Base-by-base conservation (phyloP, 2,329 filamentous ascomycete genomes). In the Emergomyces orientalis region DNA sequence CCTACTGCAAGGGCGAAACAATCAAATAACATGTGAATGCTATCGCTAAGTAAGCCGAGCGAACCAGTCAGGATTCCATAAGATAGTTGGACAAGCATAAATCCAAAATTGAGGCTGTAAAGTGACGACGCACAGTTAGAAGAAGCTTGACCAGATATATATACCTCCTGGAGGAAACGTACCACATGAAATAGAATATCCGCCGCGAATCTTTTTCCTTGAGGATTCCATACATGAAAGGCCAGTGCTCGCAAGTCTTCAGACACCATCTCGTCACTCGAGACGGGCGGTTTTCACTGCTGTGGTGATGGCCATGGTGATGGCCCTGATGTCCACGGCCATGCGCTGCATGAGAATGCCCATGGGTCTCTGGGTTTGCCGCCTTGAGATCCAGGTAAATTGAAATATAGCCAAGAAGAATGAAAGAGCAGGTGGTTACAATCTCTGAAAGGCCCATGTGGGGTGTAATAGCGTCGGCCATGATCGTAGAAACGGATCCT, bases 21-120 rank as follows among this genome's bases (percentile, higher is more conserved):
- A 76, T 99, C 94, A 70, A 99, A 97, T 71, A 99, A 93, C 94
- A 99, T 99, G 77, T 99, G 94, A 66, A 99, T 94, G 71, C 92
- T 97, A 76, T 99, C 94, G 68, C 91, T 96, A 22, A 99, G 84
- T n/a, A 99, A 82, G 2, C 94, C 94, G 5, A 99, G 80, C 0
- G 94, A 99, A 68, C 96, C 92, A 3, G 91, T 97, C 13, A 94
- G 78, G 70, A 94, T 95, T 58, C 94, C 94, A 71, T 99, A 99
- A 65, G 93, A 91, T 49, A 92, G 89, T 71, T 99, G 94, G 1
- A 99, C 86, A 41, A 89, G 79, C 94, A 99, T 99, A 75, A 99
- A 99, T 7, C 81, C 82, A 69, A 99, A 91, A 73, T 99, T 99
- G 62, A 99, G 83, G 65, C 91, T 96, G 71, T 72, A 65, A 74